Percentiles rank a stretch among this genome's conserved stretches.
These are phyloP conservation scores for Lindgomyces ingoldianus DNA, from an alignment of 495 filamentous ascomycete species.

Conservation along the genomic window DNA sequence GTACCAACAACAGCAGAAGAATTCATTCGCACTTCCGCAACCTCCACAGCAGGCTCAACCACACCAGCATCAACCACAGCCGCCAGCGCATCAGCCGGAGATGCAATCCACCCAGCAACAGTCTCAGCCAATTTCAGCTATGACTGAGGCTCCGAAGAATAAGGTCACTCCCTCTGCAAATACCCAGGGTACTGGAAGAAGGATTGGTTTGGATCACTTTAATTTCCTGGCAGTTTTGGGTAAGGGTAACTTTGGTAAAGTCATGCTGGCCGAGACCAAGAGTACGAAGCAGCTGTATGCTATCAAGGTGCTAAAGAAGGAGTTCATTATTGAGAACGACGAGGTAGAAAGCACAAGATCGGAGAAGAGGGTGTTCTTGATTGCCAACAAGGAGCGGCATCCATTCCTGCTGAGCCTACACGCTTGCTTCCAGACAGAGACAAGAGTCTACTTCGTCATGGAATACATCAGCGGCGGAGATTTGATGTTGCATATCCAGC, in stretches of 20 bases:
- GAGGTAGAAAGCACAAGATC: slow-evolving; percentile 99
- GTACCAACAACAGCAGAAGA: slow-evolving; percentile 70
- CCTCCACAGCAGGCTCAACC: slow-evolving; percentile 36
- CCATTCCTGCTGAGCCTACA: slow-evolving; percentile 95
- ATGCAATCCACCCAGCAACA: slow-evolving; percentile 38
- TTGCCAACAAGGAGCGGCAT: slow-evolving; percentile 97
- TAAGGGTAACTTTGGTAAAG: slow-evolving; percentile 99
- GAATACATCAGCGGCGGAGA: slow-evolving; percentile 99
- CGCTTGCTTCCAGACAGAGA: slow-evolving; percentile 99
- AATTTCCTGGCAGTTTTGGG: slow-evolving; percentile 98
- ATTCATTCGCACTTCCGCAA: slow-evolving; percentile 50
- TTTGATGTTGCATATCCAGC: slow-evolving; percentile 98
- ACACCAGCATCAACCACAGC: slow-evolving; percentile 51
- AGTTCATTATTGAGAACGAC: slow-evolving; percentile 99
- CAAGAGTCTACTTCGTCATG: slow-evolving; percentile 98
- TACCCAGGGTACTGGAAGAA: slow-evolving; percentile 61
- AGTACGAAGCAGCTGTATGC: slow-evolving; percentile 87
- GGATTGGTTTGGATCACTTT: slow-evolving; percentile 97
- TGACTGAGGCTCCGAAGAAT: slow-evolving; percentile 28
- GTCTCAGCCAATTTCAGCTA: slow-evolving; percentile 31
- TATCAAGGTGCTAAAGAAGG: slow-evolving; percentile 99
- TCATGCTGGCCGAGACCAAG: slow-evolving; percentile 99
- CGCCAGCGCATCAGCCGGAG: slow-evolving; percentile 44
- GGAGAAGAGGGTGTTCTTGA: slow-evolving; percentile 94
- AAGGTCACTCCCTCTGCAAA: slow-evolving; percentile 44